Evolutionary conservation across 2,329 filamentous ascomycete genomes (phyloP).

Genomic region (Aureobasidium sp.): DNA sequence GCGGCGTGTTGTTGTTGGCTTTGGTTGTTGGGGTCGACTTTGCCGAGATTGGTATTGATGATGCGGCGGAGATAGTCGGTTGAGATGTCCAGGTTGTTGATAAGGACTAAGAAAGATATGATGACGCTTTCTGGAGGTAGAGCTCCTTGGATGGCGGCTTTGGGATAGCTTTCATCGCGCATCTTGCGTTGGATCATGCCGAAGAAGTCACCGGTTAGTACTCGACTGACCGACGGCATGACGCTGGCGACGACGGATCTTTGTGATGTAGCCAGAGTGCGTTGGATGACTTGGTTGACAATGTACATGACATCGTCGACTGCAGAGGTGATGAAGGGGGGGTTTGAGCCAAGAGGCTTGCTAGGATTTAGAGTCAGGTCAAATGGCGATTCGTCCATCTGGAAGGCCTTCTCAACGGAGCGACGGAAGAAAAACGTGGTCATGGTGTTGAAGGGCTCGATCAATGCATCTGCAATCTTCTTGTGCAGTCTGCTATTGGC

Average conservation of each 20-base stretch:
- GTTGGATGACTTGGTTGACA: constrained; percentile 81
- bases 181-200: constrained; percentile 97
- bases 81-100: constrained; percentile 91
- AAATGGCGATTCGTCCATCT: constrained; percentile 79
- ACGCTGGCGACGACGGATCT: constrained; percentile 68
- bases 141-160: constrained; percentile 65
- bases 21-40: constrained; percentile 15
- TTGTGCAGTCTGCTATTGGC: constrained; percentile 68
- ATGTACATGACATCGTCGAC: constrained; percentile 99
- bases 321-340: constrained; percentile 87
- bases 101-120: constrained; percentile 80
- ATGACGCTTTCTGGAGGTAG: constrained; percentile 83
- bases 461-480: constrained; percentile 68
- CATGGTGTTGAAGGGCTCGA: constrained; percentile 80
- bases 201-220: constrained; percentile 83
- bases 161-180: constrained; percentile 91
- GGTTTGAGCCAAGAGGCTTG: constrained; percentile 63
- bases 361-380: constrained; percentile 70
- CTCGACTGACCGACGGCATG: constrained; percentile 66
- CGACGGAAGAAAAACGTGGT: constrained; percentile 94
- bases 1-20: constrained; percentile 26
- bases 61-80: constrained; percentile 88
- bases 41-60: constrained; percentile 56
- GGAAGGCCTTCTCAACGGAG: constrained; percentile 95
- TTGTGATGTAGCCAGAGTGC: constrained; percentile 80